Base-by-base conservation (phyloP, 805 yeast species). In the Kodamaea hsintzibuensis region DNA sequence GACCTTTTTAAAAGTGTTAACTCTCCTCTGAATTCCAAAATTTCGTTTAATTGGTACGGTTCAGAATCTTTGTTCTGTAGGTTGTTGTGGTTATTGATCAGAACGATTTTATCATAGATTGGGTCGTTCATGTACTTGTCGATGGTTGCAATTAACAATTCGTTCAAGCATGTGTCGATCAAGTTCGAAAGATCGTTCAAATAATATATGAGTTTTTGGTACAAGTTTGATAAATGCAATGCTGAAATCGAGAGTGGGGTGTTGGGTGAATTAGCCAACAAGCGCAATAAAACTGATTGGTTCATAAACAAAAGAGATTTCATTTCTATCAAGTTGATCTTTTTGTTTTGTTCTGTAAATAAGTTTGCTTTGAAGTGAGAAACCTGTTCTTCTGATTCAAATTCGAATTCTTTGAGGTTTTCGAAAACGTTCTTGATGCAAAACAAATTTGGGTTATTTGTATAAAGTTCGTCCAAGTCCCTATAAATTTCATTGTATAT, bases 1-100 rank as follows among this genome's bases (percentile, higher is more conserved):
- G 81, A 73, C 52, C 88, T 66, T 59, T 81, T 82, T 27, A 77
- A 56, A 8, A 83, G 62, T 38, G 73, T 69, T 16, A 85, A 59
- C 45, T 83, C 84, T 1, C 83, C 88, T 43, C 78, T 65, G 45
- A 68, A 71, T 56, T 82, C 79, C 13, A 62, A 51, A 0, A 74
- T 61, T 17, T 67, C 73, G 19, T 60, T 55, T 44, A 65, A 56
- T 6, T 54, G 56, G 35, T 43, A 42, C 9, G 52, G 57, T 12
- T 62, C 63, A 12, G 58, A 49, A 16, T 57, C 59, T 17, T 40
- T 30, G 25, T 54, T 51, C 16, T 35, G 37, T n/a, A 17, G 3
- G 14, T 45, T 51, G 14, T 43, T 35, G 12, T 61, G 59, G 10
- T 52, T 54, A n/a, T 54, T 55, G 33, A 56, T 47, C 38, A 70